Percentiles rank a stretch among this genome's conserved stretches.
These are phyloP conservation scores for Takashimella tepidaria DNA, from an alignment of 1,284 basidiomycete species.

Conservation along the genomic window DNA sequence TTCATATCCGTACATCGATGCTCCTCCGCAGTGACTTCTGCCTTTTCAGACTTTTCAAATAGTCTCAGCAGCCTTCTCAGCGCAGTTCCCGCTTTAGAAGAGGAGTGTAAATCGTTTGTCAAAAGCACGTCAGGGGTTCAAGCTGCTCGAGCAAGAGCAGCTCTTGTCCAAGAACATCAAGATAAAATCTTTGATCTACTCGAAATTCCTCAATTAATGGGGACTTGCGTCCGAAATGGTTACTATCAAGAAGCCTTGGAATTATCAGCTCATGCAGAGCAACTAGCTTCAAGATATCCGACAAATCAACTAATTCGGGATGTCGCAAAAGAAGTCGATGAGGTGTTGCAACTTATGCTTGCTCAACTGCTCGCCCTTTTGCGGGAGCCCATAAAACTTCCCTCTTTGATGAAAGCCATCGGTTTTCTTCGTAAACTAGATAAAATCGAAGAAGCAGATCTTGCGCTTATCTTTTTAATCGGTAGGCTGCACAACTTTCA, in stretches of 20 bases:
- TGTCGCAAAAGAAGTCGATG: slow-evolving; percentile 68
- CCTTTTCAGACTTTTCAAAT: slow-evolving; percentile 61
- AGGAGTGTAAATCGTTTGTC: slow-evolving; percentile 62
- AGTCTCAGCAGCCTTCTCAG: slow-evolving; percentile 62
- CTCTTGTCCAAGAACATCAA: slow-evolving; percentile 78
- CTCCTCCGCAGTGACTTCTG: slow-evolving; percentile 56
- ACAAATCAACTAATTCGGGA: slow-evolving; percentile 51
- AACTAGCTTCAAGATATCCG: slow-evolving; percentile 50
- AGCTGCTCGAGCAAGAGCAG: slow-evolving; percentile 64
- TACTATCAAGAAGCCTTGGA: slow-evolving; percentile 87
- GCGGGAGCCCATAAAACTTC: slow-evolving; percentile 79
- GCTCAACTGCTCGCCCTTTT: slow-evolving; percentile 69
- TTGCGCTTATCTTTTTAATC: slow-evolving; percentile 64
- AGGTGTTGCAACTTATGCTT: slow-evolving; percentile 53
- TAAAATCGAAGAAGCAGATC: slow-evolving; percentile 57
- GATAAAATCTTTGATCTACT: slow-evolving; percentile 85
- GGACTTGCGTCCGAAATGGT: slow-evolving; percentile 84
- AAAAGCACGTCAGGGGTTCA: slow-evolving; percentile 57
- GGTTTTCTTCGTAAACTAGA: slow-evolving; percentile 77
- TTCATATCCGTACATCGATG: slow-evolving; percentile 70
- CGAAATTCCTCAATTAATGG: slow-evolving; percentile 80
- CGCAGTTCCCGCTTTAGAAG: slow-evolving; percentile 65
- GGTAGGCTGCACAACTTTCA: slow-evolving; percentile 57
- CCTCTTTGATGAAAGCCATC: slow-evolving; percentile 79
- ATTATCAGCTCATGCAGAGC: slow-evolving; percentile 62